Evolutionary conservation across 2,329 filamentous ascomycete genomes (phyloP), one percentile per base, ranked within the genome.

Genomic region (Rutstroemia sp.): DNA sequence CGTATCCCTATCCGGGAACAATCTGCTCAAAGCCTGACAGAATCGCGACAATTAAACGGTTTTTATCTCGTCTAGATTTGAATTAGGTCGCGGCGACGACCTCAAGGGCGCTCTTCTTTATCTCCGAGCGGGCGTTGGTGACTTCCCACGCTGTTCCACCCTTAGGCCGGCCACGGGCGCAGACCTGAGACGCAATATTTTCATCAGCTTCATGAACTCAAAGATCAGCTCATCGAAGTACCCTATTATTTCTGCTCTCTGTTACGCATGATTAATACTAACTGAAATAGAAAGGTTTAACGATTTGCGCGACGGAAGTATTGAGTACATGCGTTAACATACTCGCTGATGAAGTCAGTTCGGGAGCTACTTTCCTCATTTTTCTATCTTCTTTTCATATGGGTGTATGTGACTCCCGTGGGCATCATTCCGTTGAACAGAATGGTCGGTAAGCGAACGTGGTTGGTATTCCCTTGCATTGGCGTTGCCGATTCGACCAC

Each of bases 401-500:
- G 44, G 44, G 23, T 14, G n/a, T 23, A 25, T 47, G 44, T 7
- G 19, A 27, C 10, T 16, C 21, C 16, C n/a, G 44, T 47, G 44
- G 16, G 21, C 19, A 27, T 25, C 21, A 47, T 47, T 47, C 44
- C 44, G 21, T 23, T 17, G 40, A 19, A 44, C 40, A 23, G 30
- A 25, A 25, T 21, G 10, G 21, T 30, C 8, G 19, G 21, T 47
- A 47, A 47, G 44, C 44, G 44, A 47, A 21, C 30, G 44, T 47
- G 44, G 44, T 47, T 47, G 44, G 44, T 47, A 47, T 47, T 47
- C 23, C 44, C 44, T 47, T 47, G 40, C 40, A 44, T 34, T 44
- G 40, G 40, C 21, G 40, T 12, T 44, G 44, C 44, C 44, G 44
- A 47, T 47, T 47, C 21, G 44, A 47, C 14, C 23, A 27, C n/a